A percentile compares a stretch with the other conserved stretches of the same genome.
Conservation (phyloP, 306 rosid species). For the Rubus idaeus region DNA sequence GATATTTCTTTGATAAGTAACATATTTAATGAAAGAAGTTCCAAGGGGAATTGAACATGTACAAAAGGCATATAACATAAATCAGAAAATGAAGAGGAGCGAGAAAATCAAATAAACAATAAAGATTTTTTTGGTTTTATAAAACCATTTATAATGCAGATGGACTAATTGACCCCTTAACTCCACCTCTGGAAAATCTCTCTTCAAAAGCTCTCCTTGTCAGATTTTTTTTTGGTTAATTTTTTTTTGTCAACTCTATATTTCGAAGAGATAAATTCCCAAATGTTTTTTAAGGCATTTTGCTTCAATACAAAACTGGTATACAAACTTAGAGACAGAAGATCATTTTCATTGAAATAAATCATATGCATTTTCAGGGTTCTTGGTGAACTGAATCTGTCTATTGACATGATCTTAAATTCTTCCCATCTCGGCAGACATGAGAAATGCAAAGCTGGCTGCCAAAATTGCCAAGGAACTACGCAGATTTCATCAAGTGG, state of each 20-base stretch:
- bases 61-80: neutral
- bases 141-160: neutral
- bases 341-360: slow-evolving; percentile 15
- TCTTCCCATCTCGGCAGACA: slow-evolving; percentile 54
- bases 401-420: slow-evolving; percentile 29
- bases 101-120: neutral
- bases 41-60: neutral
- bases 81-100: neutral
- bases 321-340: slow-evolving; percentile 9
- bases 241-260: neutral
- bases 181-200: neutral
- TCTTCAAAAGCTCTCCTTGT: slow-evolving; percentile 2
- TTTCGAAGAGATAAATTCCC: neutral
- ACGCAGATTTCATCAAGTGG: slow-evolving; percentile 66
- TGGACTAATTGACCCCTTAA: neutral
- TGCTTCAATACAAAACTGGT: neutral
- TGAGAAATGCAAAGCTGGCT: slow-evolving; percentile 72
- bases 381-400: slow-evolving; percentile 29
- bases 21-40: neutral
- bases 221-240: neutral
- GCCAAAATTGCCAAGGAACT: slow-evolving; percentile 78
- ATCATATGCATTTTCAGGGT: slow-evolving; percentile 19
- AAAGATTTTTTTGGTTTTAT: neutral
- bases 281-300: neutral
- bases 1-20: neutral